Evolutionary conservation across 306 rosid species (phyloP), one percentile per base, ranked within the genome.

Genomic region (Lathyrus tuberosus): DNA sequence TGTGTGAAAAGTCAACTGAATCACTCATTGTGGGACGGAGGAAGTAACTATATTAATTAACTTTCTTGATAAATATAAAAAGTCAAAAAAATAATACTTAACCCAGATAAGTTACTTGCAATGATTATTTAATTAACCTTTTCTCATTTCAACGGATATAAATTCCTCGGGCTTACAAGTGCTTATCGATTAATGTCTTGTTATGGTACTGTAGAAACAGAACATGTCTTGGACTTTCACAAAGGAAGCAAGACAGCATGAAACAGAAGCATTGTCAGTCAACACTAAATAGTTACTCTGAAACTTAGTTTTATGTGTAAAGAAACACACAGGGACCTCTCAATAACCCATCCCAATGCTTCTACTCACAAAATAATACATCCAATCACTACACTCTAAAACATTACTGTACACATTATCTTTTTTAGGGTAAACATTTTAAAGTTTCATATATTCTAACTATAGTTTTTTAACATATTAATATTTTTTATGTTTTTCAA

Each of bases 271-370:
- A 4, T 18, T 52, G 67, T 73, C 56, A 73, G 76, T 67, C 46
- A 78, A 73, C 67, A 62, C 37, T 31, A 73, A 73, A 62, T 53
- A 35, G 79, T 59, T 1, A 69, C 49, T 69, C 49, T 7, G 70
- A 67, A 52, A 64, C 41, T 61, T 56, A 67, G 73, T 67, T 68
- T 69, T 37, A 53, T 62, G 83, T 79, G 81, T 57, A 57, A 82
- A 72, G 63, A 62, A 59, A 40, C 85, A 67, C 63, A 74, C 22
- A 56, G n/a, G 35, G 72, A 76, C 81, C 71, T 66, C 76, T 69
- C 75, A 53, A 66, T 76, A 69, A 44, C 77, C 30, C 60, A 75
- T 73, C 75, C 76, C 78, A 4, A 61, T 47, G 58, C 46, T 3
- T 1, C 12, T 6, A 66, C 81, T 80, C 72, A 79, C 81, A 76